Base-by-base conservation (phyloP, 345 rosid species). In the Eucalyptus erythrocorys region DNA sequence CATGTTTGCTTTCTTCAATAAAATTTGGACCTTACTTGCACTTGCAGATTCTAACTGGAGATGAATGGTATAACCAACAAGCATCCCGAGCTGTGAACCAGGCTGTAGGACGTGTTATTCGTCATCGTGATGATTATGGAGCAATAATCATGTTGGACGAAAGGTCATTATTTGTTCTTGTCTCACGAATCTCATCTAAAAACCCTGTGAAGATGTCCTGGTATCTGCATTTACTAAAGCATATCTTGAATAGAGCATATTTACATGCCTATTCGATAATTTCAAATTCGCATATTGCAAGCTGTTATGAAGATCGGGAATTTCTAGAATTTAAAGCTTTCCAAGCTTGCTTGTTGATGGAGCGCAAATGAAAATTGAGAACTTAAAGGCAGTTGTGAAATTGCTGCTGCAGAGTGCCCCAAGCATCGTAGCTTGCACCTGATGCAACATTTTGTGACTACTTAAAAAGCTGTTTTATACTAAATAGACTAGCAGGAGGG, bases 61-160 rank as follows among this genome's bases (percentile, higher is more conserved):
- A 93, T 91, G 95, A 93, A 86, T 98, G 99, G 99, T 98, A 97
- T 87, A 92, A 89, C 92, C 99, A 95, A 90, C 99, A 96, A 92
- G 99, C 99, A 66, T 94, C 94, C 90, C 91, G 99, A 87, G 99
- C 99, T 90, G 99, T 97, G 87, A 98, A 98, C 93, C 99, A 98
- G 91, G 98, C 99, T 87, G 94, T 97, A 88, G 99, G 99, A 87
- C 98, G 99, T 89, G 99, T 98, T 85, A 98, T 98, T 89, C 98
- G 99, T 89, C 99, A 98, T 90, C 94, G 96, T 59, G 93, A 96
- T 92, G 99, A 98, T 92, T 97, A 95, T 92, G 99, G 99, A 87
- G 98, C 96, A 51, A 96, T 97, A 88, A 95, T 97, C 88, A 95
- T 98, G 87, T 95, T 98, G 91, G 99, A 97, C 93, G 98, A 96